Evolutionary conservation across 2,329 filamentous ascomycete genomes (phyloP).

Genomic region (Exophiala sideris): DNA sequence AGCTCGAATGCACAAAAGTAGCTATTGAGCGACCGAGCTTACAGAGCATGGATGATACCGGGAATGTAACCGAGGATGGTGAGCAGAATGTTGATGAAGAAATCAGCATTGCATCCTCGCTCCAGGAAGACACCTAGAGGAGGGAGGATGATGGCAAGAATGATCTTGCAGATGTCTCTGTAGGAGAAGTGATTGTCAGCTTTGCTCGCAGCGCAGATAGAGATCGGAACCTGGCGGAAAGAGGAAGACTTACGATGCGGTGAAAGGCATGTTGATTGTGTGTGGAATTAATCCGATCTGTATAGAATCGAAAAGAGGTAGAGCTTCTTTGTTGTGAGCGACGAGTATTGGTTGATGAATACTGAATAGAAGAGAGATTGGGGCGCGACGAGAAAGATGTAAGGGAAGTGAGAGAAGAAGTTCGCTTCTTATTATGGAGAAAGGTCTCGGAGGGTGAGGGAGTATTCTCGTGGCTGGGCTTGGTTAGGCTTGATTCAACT

Average conservation of each 20-base stretch:
- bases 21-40: slow-evolving; percentile 39
- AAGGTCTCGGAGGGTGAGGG: neutral
- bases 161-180: slow-evolving; percentile 75
- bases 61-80: slow-evolving; percentile 74
- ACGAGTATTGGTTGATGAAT: neutral
- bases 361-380: too few relatives aligned
- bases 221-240: slow-evolving; percentile 3
- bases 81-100: slow-evolving; percentile 89
- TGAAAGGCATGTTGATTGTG: slow-evolving; percentile 48
- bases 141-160: slow-evolving; percentile 85
- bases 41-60: slow-evolving; percentile 89
- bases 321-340: neutral
- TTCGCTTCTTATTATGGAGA: too few relatives aligned
- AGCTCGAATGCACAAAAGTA: slow-evolving; percentile 6
- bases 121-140: slow-evolving; percentile 93
- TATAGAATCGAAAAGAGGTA: slow-evolving; percentile 3
- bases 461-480: neutral
- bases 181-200: slow-evolving; percentile 11
- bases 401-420: too few relatives aligned
- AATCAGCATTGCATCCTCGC: slow-evolving; percentile 79
- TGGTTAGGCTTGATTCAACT: neutral
- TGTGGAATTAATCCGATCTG: neutral
- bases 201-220: slow-evolving; percentile 1
- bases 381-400: too few relatives aligned
- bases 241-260: slow-evolving; percentile 45